Evolutionary conservation across 2,329 filamentous ascomycete genomes (phyloP), one percentile per base, ranked within the genome.

Genomic region (Penicillium digitatum): DNA sequence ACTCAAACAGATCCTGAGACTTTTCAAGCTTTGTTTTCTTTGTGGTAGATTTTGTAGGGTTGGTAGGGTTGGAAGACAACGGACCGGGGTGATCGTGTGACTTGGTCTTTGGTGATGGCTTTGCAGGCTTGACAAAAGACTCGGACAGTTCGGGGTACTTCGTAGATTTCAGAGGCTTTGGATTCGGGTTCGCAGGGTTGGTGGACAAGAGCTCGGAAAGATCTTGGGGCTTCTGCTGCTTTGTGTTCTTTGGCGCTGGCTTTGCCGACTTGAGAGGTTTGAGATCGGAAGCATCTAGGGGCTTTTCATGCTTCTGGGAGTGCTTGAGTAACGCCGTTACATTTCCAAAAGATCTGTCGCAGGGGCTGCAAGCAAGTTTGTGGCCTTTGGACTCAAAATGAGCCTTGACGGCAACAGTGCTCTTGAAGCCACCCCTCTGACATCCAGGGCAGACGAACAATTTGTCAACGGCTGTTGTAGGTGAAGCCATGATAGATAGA

Each of bases 301-400:
- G 39, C 12, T 22, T 39, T 43, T 44, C 47, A 40, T 55, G 52
- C 22, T 38, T 43, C 20, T 38, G 39, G 12, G 26, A 39, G n/a
- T 55, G 52, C 7, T 39, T 31, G 10, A 55, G 47, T 7, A 55
- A 40, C 11, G 18, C 12, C 5, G 27, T 51, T 9, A 55, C 14
- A 31, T 16, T 37, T 1, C 34, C 48, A 26, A 55, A 55, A 6
- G 26, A 38, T 27, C 1, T 26, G n/a, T 55, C 39, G 22, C 52
- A 55, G 14, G 52, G 47, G 3, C 2, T n/a, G 22, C 52, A 55
- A 22, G 22, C 43, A 7, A 55, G 26, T 12, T 50, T 37, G 39
- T 55, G 52, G 20, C 34, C 39, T 29, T 55, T 55, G 5, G 47
- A 43, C 27, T 51, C 47, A 39, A 55, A 55, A 51, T 55, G 52